Percentiles rank a stretch among this genome's conserved stretches.
phyloP scores from a whole-genome alignment of 2,329 filamentous ascomycete genomes.

The Fusarium newnesense region DNA sequence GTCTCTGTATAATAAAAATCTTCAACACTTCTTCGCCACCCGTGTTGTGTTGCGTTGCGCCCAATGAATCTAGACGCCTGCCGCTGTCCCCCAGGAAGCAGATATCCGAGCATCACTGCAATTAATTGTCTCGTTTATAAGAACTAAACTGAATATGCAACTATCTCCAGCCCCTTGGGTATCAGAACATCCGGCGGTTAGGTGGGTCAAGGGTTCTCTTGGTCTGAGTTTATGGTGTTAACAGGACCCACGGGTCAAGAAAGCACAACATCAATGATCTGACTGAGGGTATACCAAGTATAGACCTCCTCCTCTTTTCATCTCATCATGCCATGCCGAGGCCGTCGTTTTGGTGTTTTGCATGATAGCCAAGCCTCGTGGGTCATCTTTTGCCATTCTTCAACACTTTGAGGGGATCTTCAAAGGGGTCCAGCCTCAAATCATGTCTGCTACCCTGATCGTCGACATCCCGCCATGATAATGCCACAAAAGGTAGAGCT shows the following conservation, averaged over 20 bases:
- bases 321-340: constrained; percentile 18
- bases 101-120: neutral
- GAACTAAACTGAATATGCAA: constrained; percentile 24
- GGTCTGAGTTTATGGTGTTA: neutral
- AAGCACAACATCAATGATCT: constrained; percentile 24
- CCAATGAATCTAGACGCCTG: constrained; percentile 7
- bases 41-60: constrained; percentile 14
- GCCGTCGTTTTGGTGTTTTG: constrained; percentile 22
- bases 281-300: constrained; percentile 28
- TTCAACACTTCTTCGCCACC: constrained; percentile 27
- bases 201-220: constrained; percentile 16
- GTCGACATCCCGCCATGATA: constrained; percentile 12
- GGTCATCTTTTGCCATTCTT: neutral
- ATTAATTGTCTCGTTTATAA: neutral
- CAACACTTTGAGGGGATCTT: constrained; percentile 5
- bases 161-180: constrained; percentile 25
- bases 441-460: constrained; percentile 34
- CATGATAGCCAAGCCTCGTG: constrained; percentile 20
- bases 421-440: constrained; percentile 14
- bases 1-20: neutral
- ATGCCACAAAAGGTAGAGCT: constrained; percentile 9
- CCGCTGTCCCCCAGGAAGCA: neutral
- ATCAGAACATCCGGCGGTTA: constrained; percentile 19
- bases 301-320: neutral
- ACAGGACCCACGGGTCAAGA: constrained; percentile 16